Evolutionary conservation across 2,329 filamentous ascomycete species (phyloP), one percentile per base, ranked within the genome.

Genomic region (Coleophoma cylindrospora): DNA sequence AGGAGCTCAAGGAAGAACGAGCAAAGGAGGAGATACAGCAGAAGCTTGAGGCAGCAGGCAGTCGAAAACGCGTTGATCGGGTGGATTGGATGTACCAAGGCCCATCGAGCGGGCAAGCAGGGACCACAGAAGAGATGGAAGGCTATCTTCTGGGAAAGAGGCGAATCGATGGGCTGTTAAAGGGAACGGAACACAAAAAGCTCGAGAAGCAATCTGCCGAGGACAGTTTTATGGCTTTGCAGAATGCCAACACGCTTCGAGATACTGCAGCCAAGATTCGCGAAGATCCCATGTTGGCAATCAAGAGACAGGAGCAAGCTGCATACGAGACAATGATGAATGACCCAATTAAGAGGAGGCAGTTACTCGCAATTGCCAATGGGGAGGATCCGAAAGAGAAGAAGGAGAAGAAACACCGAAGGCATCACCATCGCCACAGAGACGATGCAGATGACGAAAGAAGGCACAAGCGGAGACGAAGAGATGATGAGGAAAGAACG

Each of bases 1-100:
- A 95, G 64, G 94, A 99, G 70, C 85, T 95, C 57, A 90, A 91
- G 59, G 91, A 97, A 67, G 95, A 99, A 72, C 84, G 91, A 43
- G 85, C 88, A 44, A 88, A 96, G 58, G 90, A 96, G 68, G 91
- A 97, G 67, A 81, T 97, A 1, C 89, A 96, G 68, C 82, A 84
- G 47, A 80, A 97, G 58, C 89, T 96, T 50, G 94, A 96, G 70
- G 85, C 87, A 2, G 87, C 91, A 1, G 94, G 94, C 36, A 91
- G 91, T 50, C 83, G 80, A 61, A 91, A 90, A 64, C 80, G 86
- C 48, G 73, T 87, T 32, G 86, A 92, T 61, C 84, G 91, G 34
- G 92, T 99, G 22, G 94, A 97, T 63, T 99, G 94, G 89, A 96
- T 99, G 90, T 99, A 99, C 70, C 83, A 87, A 60, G 92, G 92